phyloP scores from a whole-genome alignment of 441 rosid species.

The Theobroma grandiflorum region DNA sequence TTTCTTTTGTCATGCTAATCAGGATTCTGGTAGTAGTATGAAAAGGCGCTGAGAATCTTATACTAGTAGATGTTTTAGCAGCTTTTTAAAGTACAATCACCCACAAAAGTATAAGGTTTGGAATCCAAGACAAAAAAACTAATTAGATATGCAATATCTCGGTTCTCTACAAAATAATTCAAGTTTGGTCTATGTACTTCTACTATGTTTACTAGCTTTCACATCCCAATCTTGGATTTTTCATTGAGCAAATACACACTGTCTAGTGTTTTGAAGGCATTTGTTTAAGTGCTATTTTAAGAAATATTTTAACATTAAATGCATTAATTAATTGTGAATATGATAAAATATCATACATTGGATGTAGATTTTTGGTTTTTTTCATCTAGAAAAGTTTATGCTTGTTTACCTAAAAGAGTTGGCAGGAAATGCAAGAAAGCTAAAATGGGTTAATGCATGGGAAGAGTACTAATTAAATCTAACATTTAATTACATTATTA shows the following conservation, averaged over 20 bases:
- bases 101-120: background rate
- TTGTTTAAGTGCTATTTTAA: background rate
- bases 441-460: background rate
- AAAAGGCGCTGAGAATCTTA: constrained; percentile 17
- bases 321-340: background rate
- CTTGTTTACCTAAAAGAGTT: too few relatives aligned
- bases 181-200: background rate
- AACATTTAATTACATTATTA: background rate
- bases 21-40: background rate
- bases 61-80: background rate
- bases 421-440: background rate
- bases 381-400: background rate
- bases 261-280: background rate
- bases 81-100: constrained; percentile 6
- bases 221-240: background rate
- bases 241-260: background rate
- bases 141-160: background rate
- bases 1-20: constrained; percentile 12
- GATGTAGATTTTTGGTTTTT: background rate
- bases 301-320: background rate
- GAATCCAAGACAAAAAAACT: background rate
- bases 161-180: background rate
- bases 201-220: background rate
- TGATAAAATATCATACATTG: background rate
- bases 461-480: background rate